phyloP scores from a whole-genome alignment of 208 protist species.

The Willaertia magna region DNA sequence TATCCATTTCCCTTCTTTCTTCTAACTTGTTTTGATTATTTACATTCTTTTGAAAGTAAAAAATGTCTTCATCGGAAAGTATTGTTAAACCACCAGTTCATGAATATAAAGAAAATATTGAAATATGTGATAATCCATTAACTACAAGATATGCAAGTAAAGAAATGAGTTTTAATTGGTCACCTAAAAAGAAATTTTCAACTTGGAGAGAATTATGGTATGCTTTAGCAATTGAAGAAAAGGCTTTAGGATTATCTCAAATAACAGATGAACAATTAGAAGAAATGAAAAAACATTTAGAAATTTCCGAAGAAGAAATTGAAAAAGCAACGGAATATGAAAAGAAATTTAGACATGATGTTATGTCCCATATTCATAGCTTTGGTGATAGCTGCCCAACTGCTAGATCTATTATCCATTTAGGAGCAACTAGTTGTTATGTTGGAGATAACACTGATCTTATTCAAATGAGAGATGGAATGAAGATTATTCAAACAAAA shows the following conservation, averaged over 20 bases:
- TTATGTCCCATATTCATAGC: constrained; percentile 47
- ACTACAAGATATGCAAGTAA: constrained; percentile 30
- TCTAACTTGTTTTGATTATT: neutral
- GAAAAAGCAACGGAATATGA: constrained; percentile 23
- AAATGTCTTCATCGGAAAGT: neutral
- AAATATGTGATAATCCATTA: constrained; percentile 36
- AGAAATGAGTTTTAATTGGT: constrained; percentile 38
- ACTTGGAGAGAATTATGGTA: constrained; percentile 39
- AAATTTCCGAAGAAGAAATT: constrained; percentile 33
- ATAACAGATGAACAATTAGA: constrained; percentile 39
- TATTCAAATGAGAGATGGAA: constrained; percentile 33
- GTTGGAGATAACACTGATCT: constrained; percentile 52
- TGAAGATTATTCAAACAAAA: constrained; percentile 26
- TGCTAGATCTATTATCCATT: constrained; percentile 44
- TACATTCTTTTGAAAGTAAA: neutral
- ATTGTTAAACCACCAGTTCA: neutral
- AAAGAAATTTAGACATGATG: constrained; percentile 24
- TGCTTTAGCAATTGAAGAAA: constrained; percentile 29
- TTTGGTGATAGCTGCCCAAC: constrained; percentile 25
- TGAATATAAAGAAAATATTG: neutral
- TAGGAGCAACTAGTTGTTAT: constrained; percentile 47
- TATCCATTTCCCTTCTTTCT: neutral
- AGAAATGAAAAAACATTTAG: constrained; percentile 31
- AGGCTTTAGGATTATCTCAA: constrained; percentile 30
- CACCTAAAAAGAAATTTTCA: constrained; percentile 36